Base-by-base conservation (phyloP, 305 asterid genomes). In the Andrographis paniculata region DNA sequence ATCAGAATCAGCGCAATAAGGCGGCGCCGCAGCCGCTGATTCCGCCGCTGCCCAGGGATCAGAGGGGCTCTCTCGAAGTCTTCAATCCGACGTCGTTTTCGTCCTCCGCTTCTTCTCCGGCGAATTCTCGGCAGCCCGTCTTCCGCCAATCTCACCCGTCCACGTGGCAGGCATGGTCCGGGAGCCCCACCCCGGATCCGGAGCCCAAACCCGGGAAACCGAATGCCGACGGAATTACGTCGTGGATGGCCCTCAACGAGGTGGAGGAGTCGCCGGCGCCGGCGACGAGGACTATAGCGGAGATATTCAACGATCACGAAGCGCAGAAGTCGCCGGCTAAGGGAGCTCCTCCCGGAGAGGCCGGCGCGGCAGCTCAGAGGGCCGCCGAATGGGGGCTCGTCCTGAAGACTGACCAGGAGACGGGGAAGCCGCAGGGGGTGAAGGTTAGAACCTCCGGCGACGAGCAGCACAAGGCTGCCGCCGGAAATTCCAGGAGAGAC, bases 301-400 rank as follows among this genome's bases (percentile, higher is more conserved):
- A 73, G 56, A 49, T 68, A 52, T 45, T 68, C 27, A 38, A 1
- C 0, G 70, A 65, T 0, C 52, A 31, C 1, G 76, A 64, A 7
- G 51, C 0, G 3, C 48, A 28, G 17, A 52, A 33, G 36, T 33
- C 68, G 40, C 65, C 73, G 30, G 8, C 30, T 3, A 24, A 24
- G 30, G 30, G 30, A 8, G 30, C 20, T 46, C 60, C 64, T 11
- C 22, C 45, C 16, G 64, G 74, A 12, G 89, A 60, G 52, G 59
- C 44, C 14, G 94, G 87, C 23, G 76, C 70, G 17, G 98, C 93
- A 4, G 92, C 84, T 0, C 78, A 85, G 18, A 73, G 96, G 62
- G 98, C 98, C 1, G 98, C 98, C 4, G 98, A 89, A 76, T 86
- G 98, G 98, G 98, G 98, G 1, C 40, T 89, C 35, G 88, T 82